These are phyloP conservation scores for Emergomyces pasteurianus DNA, from an alignment of 2,329 filamentous ascomycete genomes.

Conservation along the genomic window DNA sequence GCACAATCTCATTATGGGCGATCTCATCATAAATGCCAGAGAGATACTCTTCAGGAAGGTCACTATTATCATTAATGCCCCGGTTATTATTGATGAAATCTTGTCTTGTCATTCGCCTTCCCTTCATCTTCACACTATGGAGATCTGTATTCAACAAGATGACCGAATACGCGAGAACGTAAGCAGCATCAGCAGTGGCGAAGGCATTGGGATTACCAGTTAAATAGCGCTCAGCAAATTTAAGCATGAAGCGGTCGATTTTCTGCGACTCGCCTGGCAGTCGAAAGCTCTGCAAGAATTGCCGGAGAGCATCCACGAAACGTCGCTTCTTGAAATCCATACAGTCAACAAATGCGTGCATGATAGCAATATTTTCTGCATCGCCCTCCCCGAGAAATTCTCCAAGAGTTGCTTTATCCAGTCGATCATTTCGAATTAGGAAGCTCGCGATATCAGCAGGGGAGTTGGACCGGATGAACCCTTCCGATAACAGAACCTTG, in stretches of 20 bases:
- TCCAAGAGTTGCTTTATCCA: conserved; percentile 86
- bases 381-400: conserved; percentile 94
- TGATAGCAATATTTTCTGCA: conserved; percentile 83
- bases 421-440: conserved; percentile 63
- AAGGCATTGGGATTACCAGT: conserved; percentile 93
- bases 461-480: conserved; percentile 70
- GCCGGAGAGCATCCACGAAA: conserved; percentile 82
- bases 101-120: conserved; percentile 78
- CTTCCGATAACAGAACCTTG: conserved; percentile 68
- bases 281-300: conserved; percentile 89
- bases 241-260: conserved; percentile 98
- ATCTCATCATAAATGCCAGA: conserved; percentile 88
- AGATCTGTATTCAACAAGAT: conserved; percentile 94
- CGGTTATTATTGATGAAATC: conserved; percentile 99
- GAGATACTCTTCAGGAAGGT: conserved; percentile 88
- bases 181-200: conserved; percentile 94
- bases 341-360: conserved; percentile 92
- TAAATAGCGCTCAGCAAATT: conserved; percentile 94
- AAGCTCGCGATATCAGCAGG: conserved; percentile 78
- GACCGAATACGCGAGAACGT: conserved; percentile 90
- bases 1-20: conserved; percentile 76
- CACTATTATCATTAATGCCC: conserved; percentile 92
- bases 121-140: conserved; percentile 76
- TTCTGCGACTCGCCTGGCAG: conserved; percentile 94
- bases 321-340: conserved; percentile 90